phyloP scores from a whole-genome alignment of 805 yeast species.

The Candida adriatica region DNA sequence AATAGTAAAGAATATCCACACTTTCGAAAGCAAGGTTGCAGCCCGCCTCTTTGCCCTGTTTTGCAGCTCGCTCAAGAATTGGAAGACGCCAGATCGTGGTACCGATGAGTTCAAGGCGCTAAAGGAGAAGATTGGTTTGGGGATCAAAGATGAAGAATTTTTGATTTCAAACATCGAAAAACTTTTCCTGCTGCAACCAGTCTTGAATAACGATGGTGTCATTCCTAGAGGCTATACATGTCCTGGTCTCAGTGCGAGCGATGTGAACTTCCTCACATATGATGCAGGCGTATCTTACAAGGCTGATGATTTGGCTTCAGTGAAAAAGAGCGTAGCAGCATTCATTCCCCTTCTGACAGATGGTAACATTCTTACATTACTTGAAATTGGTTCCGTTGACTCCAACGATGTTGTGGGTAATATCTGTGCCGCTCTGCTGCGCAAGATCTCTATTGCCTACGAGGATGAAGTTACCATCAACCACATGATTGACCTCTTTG shows the following conservation, averaged over 20 bases:
- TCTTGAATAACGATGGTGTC: conserved; percentile 28
- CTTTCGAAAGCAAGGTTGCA: conserved; percentile 28
- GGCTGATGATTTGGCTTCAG: conserved; percentile 35
- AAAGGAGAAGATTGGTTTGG: conserved; percentile 30
- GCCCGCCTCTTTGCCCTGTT: conserved; percentile 60
- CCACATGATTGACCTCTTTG: conserved; percentile 39
- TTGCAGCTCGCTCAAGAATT: conserved; percentile 42
- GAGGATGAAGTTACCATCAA: conserved; percentile 42
- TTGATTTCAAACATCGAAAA: conserved; percentile 43
- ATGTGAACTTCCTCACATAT: conserved; percentile 55
- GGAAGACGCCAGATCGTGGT: conserved; percentile 45
- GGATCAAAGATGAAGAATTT: conserved; percentile 36
- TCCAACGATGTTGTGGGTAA: conserved; percentile 48
- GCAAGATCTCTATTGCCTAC: conserved; percentile 42
- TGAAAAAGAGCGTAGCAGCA: conserved; percentile 35
- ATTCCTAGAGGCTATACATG: conserved; percentile 40
- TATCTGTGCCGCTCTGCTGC: conserved; percentile 42
- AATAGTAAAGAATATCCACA: conserved; percentile 40
- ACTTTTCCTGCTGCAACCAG: conserved; percentile 51
- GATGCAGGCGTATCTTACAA: conserved; percentile 62
- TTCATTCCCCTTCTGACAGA: conserved; percentile 29
- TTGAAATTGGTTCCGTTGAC: conserved; percentile 61
- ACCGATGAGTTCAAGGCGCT: conserved; percentile 34
- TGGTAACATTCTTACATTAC: conserved; percentile 38
- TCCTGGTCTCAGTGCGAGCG: conserved; percentile 59